phyloP scores from a whole-genome alignment of 768 basidiomycete species.

The Leccinum variicolor region DNA sequence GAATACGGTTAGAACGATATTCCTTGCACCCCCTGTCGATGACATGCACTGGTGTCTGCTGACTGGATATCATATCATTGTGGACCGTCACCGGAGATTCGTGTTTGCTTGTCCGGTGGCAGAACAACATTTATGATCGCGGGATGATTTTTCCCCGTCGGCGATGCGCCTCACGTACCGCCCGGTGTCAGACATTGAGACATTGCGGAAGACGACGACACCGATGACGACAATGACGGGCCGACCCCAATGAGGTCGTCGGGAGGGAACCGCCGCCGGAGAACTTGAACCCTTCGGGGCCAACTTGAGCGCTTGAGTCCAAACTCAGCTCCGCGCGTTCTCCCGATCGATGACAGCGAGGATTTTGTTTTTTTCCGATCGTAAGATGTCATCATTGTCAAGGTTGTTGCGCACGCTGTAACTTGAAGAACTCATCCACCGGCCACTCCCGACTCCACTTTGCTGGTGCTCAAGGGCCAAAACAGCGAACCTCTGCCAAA shows the following conservation, averaged over 20 bases:
- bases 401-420: constrained; percentile 1
- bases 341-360: constrained; percentile 17
- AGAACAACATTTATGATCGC: background rate
- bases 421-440: background rate
- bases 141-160: background rate
- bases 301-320: constrained; percentile 2
- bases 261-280: background rate
- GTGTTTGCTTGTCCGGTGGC: background rate
- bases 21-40: constrained; percentile 6
- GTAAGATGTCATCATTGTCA: constrained; percentile 15
- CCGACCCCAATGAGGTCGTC: background rate
- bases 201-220: background rate
- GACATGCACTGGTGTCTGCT: constrained; percentile 1
- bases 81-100: constrained; percentile 4
- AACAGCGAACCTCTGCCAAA: background rate
- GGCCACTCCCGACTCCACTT: background rate
- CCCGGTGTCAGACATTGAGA: background rate
- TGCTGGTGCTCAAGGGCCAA: background rate
- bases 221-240: background rate
- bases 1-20: constrained; percentile 6
- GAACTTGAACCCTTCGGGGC: background rate
- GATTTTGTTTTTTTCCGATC: constrained; percentile 12
- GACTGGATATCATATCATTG: background rate
- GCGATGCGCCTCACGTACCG: background rate
- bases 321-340: constrained; percentile 15